Evolutionary conservation across 78 protist species (phyloP).

Genomic region (Protostelium mycophagum): DNA sequence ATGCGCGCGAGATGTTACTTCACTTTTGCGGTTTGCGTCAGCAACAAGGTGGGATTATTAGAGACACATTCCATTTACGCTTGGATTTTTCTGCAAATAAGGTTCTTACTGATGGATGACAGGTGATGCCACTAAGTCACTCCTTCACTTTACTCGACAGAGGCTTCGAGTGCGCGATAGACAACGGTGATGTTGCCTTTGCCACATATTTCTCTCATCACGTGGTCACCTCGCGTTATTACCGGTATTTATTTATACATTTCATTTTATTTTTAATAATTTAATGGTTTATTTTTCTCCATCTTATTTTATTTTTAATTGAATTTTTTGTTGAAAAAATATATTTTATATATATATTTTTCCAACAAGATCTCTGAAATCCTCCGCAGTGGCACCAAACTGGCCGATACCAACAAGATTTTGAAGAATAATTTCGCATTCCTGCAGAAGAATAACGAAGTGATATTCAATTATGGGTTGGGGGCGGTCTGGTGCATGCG

Average conservation of each 20-base stretch:
- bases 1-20: neutral
- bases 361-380: neutral
- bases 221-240: neutral
- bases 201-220: neutral
- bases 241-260: no score
- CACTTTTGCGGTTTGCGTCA: neutral
- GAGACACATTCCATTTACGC: no score
- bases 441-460: neutral
- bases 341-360: no score
- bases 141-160: neutral
- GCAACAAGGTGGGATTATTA: neutral
- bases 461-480: neutral
- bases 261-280: no score
- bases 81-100: no score
- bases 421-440: neutral
- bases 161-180: neutral
- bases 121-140: neutral
- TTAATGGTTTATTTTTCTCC: no score
- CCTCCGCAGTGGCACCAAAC: neutral
- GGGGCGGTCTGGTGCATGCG: neutral
- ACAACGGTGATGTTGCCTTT: neutral
- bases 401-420: neutral
- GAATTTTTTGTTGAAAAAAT: no score
- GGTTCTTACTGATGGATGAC: no score
- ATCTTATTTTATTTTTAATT: no score